Base-by-base conservation (phyloP, 495 filamentous ascomycete species). In the Patellaria atrata region DNA sequence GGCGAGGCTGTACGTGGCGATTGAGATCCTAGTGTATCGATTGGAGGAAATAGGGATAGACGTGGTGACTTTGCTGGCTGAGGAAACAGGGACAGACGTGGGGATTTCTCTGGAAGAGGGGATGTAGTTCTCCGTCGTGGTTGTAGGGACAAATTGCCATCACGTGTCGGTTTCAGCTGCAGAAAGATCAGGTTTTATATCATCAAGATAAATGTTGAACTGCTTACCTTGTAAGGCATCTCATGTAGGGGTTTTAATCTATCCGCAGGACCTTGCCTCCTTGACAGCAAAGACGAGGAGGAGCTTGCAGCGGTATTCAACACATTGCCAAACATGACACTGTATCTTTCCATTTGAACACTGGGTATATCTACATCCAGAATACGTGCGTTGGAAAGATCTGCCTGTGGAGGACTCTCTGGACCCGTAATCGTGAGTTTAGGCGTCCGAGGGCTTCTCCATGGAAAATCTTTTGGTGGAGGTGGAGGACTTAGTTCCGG, bases 301-400 rank as follows among this genome's bases (percentile, higher is more conserved):
- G 24, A 47, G 50, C 27, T 62, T 10, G 21, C 28, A 33, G 24
- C 19, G 62, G 26, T 60, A 57, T 34, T 66, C 31, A 94, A 62
- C 6, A 94, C 66, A 27, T 68, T 74, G 29, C 77, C 70, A 55
- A 96, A 96, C 87, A 96, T 94, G 32, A 96, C 71, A 39, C 82
- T 92, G 43, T 94, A 96, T 15, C 87, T 65, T 51, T 94, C 87
- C 64, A 96, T 64, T 33, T 82, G 63, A 25, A 81, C 65, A 22
- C 67, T 63, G 0, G 87, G 87, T 23, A 96, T 91, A 22, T 89
- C 73, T 5, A 94, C 70, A 36, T 83, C 65, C 22, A 96, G 58
- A 14, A 50, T 34, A 5, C 30, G 27, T 11, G 13, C 30, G 1
- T 13, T 24, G 10, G 68, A 24, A 0, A 51, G 54, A 6, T 35